Evolutionary conservation across 78 protist species (phyloP).

Genomic region (Speleostelium caveatum): DNA sequence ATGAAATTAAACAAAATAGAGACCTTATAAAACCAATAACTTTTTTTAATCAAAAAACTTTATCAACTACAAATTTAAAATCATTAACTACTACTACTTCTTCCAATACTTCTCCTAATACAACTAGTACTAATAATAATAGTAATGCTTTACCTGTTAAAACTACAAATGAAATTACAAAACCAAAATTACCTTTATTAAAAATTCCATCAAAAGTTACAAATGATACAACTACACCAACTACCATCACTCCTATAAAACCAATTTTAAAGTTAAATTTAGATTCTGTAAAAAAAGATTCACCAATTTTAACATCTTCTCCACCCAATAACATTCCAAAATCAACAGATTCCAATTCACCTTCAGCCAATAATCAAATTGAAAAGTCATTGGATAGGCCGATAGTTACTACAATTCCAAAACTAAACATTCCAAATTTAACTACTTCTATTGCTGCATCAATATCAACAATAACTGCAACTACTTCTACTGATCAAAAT

Average conservation of each 20-base stretch:
- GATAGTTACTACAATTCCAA: neutral
- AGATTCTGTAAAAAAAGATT: neutral
- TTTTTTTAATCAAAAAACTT: slow-evolving; percentile 20
- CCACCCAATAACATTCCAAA: too few species aligned
- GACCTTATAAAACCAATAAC: slow-evolving; percentile 26
- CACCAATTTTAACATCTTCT: neutral
- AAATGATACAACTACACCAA: neutral
- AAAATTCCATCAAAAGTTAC: slow-evolving; percentile 20
- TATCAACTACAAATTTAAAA: neutral
- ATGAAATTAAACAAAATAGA: slow-evolving; percentile 69
- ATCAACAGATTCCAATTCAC: neutral
- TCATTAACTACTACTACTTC: neutral
- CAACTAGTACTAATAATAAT: neutral
- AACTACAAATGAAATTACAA: neutral
- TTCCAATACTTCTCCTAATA: neutral
- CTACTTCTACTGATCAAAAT: neutral
- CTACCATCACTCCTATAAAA: neutral
- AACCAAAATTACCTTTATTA: slow-evolving; percentile 10
- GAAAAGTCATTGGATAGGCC: neutral
- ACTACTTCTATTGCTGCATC: slow-evolving; percentile 6
- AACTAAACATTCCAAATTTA: too few species aligned
- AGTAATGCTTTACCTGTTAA: slow-evolving; percentile 2
- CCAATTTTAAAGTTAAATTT: neutral
- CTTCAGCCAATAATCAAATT: neutral
- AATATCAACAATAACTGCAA: neutral